Base-by-base conservation (phyloP, 1,139 yeast genomes). In the Yamadazyma kanchanaburiensis region DNA sequence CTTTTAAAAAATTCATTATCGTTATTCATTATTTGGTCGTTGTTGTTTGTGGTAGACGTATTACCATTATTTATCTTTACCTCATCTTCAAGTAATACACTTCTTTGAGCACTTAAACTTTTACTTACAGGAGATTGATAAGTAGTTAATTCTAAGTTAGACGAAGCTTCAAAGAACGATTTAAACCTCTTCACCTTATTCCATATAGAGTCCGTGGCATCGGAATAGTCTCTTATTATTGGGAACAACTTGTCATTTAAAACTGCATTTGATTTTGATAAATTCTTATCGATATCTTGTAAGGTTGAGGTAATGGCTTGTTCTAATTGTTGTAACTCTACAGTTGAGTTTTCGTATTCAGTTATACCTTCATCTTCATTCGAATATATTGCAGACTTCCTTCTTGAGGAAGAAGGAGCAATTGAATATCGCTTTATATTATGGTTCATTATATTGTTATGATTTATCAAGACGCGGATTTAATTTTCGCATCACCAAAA, bases 251-350 rank as follows among this genome's bases (percentile, higher is more conserved):
- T 62, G 37, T 79, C 81, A 27, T 74, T 74, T 18, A 84, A 74
- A 8, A 80, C 68, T 22, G 78, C 67, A 48, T 81, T 83, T 11
- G 87, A 76, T 25, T 69, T 63, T 3, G 81, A 71, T 33, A 84
- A 68, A 46, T 82, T 79, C 35, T 77, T 71, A 55, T 88, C 95
- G 18, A 88, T 84, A 37, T 80, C 82, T 52, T 86, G 96, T 30
- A 88, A 58, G 2, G 80, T 77, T 31, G 83, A 59, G 0, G 95
- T 86, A 25, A 87, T 84, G 46, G 80, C 84, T 51, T 85, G 95
- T 46, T 88, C 95, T 24, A 87, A 58, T 43, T 76, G 65, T 46
- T 86, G 94, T 32, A 84, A 60, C 45, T 81, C 86, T 26, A 64
- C 68, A 15, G 68, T 62, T 28, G 64, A 70, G 23, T 55, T 51